Percentiles rank a stretch among this genome's conserved stretches.
These are phyloP conservation scores for Sclerotiophoma versabilis DNA, from an alignment of 2,329 filamentous ascomycete genomes.

Conservation along the genomic window DNA sequence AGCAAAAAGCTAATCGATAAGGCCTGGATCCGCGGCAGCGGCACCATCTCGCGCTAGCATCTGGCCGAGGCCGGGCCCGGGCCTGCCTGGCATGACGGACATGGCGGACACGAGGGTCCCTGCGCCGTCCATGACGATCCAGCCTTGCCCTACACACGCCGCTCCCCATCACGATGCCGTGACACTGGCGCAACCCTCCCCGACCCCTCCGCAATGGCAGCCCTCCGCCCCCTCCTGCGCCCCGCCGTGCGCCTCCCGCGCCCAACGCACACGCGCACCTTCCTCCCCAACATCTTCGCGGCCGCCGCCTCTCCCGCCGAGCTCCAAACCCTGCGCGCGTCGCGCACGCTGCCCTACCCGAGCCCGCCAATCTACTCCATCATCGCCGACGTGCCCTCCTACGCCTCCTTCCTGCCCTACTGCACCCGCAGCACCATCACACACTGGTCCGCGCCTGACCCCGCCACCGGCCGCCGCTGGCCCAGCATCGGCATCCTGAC, in stretches of 20 bases:
- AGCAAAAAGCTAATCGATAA: slow-evolving; percentile 16
- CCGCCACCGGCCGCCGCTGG: slow-evolving; percentile 59
- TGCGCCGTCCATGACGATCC: not conserved
- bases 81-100: no score
- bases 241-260: slow-evolving; percentile 42
- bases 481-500: slow-evolving; percentile 80
- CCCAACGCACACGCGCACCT: slow-evolving; percentile 39
- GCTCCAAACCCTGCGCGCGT: slow-evolving; percentile 72
- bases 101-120: not conserved
- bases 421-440: slow-evolving; percentile 81
- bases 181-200: slow-evolving; percentile 17
- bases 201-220: slow-evolving; percentile 31
- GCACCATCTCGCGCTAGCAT: slow-evolving; percentile 3
- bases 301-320: slow-evolving; percentile 37
- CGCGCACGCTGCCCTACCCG: slow-evolving; percentile 78
- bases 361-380: slow-evolving; percentile 76
- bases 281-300: slow-evolving; percentile 56
- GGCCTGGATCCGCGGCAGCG: no score
- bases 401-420: slow-evolving; percentile 90
- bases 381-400: slow-evolving; percentile 84
- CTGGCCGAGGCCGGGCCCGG: not conserved
- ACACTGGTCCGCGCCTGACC: slow-evolving; percentile 67
- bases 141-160: not conserved
- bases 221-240: slow-evolving; percentile 45
- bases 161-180: slow-evolving; percentile 23